Conservation (phyloP, 225 moss, liverwort and hornwort genomes). For the Polytrichum formosum region DNA sequence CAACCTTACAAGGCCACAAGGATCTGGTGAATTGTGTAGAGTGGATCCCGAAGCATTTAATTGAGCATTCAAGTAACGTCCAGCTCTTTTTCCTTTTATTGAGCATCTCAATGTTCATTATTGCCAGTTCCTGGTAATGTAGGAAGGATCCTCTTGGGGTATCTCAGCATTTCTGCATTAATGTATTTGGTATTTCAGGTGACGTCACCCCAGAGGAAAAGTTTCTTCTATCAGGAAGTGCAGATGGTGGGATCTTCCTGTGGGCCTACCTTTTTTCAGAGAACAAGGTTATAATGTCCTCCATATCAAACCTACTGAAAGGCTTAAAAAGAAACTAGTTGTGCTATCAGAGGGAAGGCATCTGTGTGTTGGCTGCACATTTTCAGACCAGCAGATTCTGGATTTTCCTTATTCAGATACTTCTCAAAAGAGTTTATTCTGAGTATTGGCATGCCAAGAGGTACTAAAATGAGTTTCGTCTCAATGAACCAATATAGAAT, state of each 20-base stretch:
- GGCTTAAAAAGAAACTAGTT: too few relatives aligned
- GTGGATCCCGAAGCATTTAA: constrained; percentile 66
- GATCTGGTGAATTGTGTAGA: constrained; percentile 80
- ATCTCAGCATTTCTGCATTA: too few relatives aligned
- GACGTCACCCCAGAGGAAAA: constrained; percentile 43
- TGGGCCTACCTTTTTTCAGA: constrained; percentile 64
- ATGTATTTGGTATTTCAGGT: constrained; percentile 22
- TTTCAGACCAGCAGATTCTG: neutral
- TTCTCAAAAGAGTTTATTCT: neutral
- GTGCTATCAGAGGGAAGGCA: neutral
- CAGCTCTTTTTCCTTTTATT: neutral
- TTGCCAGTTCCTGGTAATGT: too few relatives aligned
- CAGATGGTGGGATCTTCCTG: constrained; percentile 73
- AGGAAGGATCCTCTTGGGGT: too few relatives aligned
- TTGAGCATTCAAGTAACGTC: constrained; percentile 40
- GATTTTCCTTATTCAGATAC: neutral
- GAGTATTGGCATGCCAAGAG: too few relatives aligned
- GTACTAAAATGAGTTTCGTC: too few relatives aligned
- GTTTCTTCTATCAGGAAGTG: constrained; percentile 77
- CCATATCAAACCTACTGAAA: too few relatives aligned
- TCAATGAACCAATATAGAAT: too few relatives aligned
- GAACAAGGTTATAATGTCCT: constrained; percentile 44
- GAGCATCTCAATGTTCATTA: too few relatives aligned
- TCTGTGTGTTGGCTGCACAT: neutral
- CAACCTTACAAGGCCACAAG: constrained; percentile 86